phyloP scores from a whole-genome alignment of 2,329 filamentous ascomycete genomes.

The Epicoccum sorghinum region DNA sequence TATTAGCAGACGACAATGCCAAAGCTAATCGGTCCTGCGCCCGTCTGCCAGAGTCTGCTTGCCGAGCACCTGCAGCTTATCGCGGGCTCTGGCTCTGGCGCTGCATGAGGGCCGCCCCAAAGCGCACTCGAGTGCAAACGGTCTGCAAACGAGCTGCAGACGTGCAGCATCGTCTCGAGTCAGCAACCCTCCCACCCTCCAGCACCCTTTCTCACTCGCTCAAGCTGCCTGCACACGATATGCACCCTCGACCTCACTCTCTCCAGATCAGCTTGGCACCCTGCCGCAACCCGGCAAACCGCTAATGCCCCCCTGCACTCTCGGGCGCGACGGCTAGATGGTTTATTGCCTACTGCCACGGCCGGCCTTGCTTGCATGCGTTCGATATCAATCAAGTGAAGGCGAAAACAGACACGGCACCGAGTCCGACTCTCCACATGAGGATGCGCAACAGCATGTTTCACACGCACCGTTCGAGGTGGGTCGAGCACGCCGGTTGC shows the following conservation, averaged over 20 bases:
- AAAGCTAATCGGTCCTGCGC: constrained; percentile 9
- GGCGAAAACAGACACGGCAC: constrained; percentile 16
- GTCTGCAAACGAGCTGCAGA: constrained; percentile 10
- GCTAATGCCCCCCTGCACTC: constrained; percentile 17
- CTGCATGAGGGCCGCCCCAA: constrained; percentile 12
- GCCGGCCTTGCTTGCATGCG: constrained; percentile 1
- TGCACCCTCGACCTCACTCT: constrained; percentile 10
- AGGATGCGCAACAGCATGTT: constrained; percentile 36
- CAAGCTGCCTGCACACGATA: constrained; percentile 26
- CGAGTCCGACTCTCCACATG: constrained; percentile 21
- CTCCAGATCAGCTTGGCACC: constrained; percentile 31
- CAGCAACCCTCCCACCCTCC: constrained; percentile 12
- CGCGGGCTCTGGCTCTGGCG: constrained; percentile 1
- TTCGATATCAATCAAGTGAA: background rate
- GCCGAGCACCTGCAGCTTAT: constrained; percentile 6
- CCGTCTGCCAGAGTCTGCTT: background rate
- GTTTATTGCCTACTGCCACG: background rate
- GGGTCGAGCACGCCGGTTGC: constrained; percentile 23
- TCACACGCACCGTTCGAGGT: constrained; percentile 31
- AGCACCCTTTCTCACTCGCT: constrained; percentile 18
- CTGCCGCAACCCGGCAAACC: constrained; percentile 26
- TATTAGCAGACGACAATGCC: background rate
- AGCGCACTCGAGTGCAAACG: constrained; percentile 8
- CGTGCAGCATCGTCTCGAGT: constrained; percentile 13
- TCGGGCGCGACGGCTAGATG: constrained; percentile 1